phyloP scores from a whole-genome alignment of 1,284 basidiomycete species.

The Ganoderma meredithae region DNA sequence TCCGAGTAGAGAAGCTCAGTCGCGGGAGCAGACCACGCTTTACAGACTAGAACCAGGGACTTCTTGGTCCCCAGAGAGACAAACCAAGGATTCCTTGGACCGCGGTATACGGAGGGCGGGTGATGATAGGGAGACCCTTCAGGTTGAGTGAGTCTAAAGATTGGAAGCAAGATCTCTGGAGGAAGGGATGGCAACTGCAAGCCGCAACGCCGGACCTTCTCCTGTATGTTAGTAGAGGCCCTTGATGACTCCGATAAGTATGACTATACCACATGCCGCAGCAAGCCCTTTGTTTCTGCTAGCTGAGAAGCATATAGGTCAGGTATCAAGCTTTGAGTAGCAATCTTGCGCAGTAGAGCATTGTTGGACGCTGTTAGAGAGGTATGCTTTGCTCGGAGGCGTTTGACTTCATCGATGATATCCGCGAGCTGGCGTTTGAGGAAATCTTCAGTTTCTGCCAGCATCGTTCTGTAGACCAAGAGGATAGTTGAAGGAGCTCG shows the following conservation, averaged over 20 bases:
- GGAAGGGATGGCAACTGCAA: background rate
- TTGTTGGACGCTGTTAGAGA: background rate
- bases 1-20: constrained; percentile 16
- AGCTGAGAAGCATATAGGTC: background rate
- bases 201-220: background rate
- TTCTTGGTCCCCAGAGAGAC: constrained; percentile 8
- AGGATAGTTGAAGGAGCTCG: too few species aligned
- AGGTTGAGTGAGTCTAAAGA: constrained; percentile 1
- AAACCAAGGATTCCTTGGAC: constrained; percentile 8
- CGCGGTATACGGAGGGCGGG: background rate
- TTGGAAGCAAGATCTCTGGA: background rate
- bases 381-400: background rate
- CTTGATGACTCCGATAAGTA: background rate
- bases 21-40: constrained; percentile 11
- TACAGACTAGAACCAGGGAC: constrained; percentile 16
- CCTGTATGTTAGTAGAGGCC: background rate
- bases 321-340: too few species aligned
- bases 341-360: too few species aligned
- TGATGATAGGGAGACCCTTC: background rate
- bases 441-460: background rate
- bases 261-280: background rate
- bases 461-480: too few species aligned
- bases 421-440: background rate
- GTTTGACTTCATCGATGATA: background rate
- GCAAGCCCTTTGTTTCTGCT: background rate